These are phyloP conservation scores for Plasmodium reichenowi DNA, from an alignment of 169 alveolate genomes.

Conservation along the genomic window DNA sequence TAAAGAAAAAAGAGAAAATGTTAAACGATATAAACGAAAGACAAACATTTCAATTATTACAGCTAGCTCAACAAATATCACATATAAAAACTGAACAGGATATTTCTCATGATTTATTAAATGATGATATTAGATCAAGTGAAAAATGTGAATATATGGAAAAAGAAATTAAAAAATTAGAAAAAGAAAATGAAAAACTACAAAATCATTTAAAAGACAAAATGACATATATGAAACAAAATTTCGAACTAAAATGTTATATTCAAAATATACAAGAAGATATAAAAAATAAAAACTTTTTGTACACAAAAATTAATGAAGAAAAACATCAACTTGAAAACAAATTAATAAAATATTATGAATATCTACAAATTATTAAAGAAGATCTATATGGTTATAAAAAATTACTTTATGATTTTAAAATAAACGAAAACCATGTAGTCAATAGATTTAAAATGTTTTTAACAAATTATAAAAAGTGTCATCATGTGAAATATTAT, in stretches of 20 bases:
- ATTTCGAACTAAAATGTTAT: constrained; percentile 33
- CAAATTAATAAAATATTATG: constrained; percentile 14
- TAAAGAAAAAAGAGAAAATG: constrained; percentile 30
- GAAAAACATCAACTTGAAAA: constrained; percentile 7
- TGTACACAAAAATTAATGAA: neutral
- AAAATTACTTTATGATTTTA: neutral
- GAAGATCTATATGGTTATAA: constrained; percentile 12
- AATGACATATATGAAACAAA: constrained; percentile 13
- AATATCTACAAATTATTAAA: constrained; percentile 5
- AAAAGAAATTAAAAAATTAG: constrained; percentile 7
- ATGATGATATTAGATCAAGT: neutral
- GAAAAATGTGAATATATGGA: constrained; percentile 23
- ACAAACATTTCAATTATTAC: constrained; percentile 40
- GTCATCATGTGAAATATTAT: too few species aligned
- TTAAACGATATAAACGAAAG: constrained; percentile 52
- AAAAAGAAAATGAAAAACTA: constrained; percentile 19
- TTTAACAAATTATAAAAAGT: neutral
- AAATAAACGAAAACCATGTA: neutral
- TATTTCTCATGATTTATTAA: neutral
- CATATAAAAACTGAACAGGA: constrained; percentile 19
- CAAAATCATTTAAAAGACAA: constrained; percentile 13
- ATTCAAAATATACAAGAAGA: constrained; percentile 3
- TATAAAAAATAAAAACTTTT: neutral
- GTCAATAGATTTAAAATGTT: neutral
- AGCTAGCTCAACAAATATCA: constrained; percentile 10